These are phyloP conservation scores for Pseudonitzschia multistriata DNA, from an alignment of 108 stramenopile species.

Conservation along the genomic window DNA sequence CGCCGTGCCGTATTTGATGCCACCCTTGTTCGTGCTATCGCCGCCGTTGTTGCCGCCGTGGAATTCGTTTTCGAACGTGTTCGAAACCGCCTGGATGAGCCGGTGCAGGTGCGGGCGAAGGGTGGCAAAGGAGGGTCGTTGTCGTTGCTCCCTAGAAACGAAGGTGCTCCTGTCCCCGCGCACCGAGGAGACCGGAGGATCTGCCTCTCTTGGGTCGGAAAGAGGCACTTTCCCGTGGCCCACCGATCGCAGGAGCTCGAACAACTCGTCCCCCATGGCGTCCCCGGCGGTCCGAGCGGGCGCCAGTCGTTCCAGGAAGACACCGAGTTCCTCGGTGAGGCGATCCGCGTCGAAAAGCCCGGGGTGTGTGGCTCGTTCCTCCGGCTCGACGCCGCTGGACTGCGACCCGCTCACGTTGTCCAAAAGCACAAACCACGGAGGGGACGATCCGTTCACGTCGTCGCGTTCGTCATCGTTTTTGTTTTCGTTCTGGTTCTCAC, in stretches of 20 bases:
- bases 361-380: not conserved
- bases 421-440: not conserved
- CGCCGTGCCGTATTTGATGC: not conserved
- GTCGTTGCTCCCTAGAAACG: slow-evolving; percentile 40
- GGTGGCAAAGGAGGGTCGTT: slow-evolving; percentile 22
- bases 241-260: slow-evolving; percentile 1
- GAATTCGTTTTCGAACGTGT: slow-evolving; percentile 21
- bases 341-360: slow-evolving; percentile 18
- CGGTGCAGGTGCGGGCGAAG: slow-evolving; percentile 39
- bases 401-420: slow-evolving; percentile 10
- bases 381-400: not conserved
- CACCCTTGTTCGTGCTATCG: not conserved
- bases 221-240: not conserved
- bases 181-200: not conserved
- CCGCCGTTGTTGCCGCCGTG: not conserved
- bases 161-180: slow-evolving; percentile 53
- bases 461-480: not conserved
- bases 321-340: slow-evolving; percentile 21
- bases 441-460: not conserved
- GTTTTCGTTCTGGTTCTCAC: not conserved
- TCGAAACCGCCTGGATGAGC: slow-evolving; percentile 36
- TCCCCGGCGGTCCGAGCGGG: slow-evolving; percentile 39
- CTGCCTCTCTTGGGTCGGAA: not conserved
- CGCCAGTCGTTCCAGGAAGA: slow-evolving; percentile 21
- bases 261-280: slow-evolving; percentile 29